Evolutionary conservation across 2,329 filamentous ascomycete species (phyloP).

Genomic region (Proliferodiscus dingleyae): DNA sequence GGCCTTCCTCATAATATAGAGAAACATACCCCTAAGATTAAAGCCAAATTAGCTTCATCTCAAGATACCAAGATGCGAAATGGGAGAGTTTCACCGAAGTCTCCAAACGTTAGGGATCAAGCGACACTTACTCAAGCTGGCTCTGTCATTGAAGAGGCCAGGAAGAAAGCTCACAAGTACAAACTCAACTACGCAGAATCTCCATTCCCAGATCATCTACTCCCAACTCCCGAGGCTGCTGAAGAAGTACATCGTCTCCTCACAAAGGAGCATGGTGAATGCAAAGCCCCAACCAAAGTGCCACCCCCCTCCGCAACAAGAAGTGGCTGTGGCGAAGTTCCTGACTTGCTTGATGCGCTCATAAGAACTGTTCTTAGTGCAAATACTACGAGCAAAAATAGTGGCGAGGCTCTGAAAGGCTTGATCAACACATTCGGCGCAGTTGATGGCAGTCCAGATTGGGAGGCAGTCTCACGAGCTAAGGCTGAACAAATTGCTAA

Average conservation of each 20-base stretch:
- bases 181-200: constrained; percentile 50
- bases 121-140: not conserved
- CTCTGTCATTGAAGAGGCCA: constrained; percentile 3
- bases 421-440: constrained; percentile 61
- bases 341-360: constrained; percentile 49
- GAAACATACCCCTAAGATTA: not conserved
- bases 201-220: constrained; percentile 63
- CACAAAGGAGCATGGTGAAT: constrained; percentile 58
- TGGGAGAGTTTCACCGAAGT: not conserved
- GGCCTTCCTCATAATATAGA: not conserved
- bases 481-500: constrained; percentile 57
- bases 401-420: constrained; percentile 61
- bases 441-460: constrained; percentile 69
- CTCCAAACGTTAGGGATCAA: not conserved
- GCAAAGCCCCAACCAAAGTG: constrained; percentile 59
- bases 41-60: not conserved
- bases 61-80: not conserved
- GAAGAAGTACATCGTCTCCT: constrained; percentile 64
- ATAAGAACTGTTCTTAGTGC: constrained; percentile 50
- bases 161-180: constrained; percentile 40
- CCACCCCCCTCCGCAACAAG: constrained; percentile 63
- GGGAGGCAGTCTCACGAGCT: constrained; percentile 63
- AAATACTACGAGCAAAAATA: constrained; percentile 45
- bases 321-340: constrained; percentile 55
- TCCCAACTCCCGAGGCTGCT: constrained; percentile 65